phyloP scores from a whole-genome alignment of 2,329 filamentous ascomycete genomes.

The Trichoderma pleuroti region DNA sequence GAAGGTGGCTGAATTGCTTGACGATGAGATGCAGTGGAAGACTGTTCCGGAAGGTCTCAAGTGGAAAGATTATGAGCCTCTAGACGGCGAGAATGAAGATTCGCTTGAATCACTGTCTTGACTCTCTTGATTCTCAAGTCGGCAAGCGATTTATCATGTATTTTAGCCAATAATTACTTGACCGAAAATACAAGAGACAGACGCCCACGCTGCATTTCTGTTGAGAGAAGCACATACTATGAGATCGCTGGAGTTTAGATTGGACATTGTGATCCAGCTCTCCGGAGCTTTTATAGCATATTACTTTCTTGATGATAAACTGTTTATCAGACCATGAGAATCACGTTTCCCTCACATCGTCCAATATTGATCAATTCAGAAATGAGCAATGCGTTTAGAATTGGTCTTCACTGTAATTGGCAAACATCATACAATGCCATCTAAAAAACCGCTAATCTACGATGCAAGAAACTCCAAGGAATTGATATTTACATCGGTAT shows the following conservation, averaged over 20 bases:
- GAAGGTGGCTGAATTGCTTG: background rate
- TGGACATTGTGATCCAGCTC: background rate
- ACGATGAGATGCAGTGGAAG: conserved; percentile 9
- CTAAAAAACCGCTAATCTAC: background rate
- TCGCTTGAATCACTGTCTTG: background rate
- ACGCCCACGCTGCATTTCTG: background rate
- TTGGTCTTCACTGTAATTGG: background rate
- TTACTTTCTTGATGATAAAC: background rate
- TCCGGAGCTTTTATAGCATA: background rate
- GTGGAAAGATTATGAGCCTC: conserved; percentile 7
- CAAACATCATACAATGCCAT: background rate
- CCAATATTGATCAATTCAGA: background rate
- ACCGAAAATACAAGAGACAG: background rate
- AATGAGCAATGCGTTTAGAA: background rate
- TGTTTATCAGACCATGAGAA: rapidly evolving
- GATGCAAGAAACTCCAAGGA: background rate
- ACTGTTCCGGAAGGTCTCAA: conserved; percentile 9
- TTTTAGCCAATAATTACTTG: background rate
- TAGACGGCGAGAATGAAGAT: background rate
- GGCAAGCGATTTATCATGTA: background rate
- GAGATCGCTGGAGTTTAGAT: no score
- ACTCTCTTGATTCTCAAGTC: background rate
- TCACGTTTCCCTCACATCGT: background rate
- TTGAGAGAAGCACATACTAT: background rate
- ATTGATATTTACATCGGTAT: background rate